phyloP scores from a whole-genome alignment of 148 eudicot genomes.

The Beta vulgaris region DNA sequence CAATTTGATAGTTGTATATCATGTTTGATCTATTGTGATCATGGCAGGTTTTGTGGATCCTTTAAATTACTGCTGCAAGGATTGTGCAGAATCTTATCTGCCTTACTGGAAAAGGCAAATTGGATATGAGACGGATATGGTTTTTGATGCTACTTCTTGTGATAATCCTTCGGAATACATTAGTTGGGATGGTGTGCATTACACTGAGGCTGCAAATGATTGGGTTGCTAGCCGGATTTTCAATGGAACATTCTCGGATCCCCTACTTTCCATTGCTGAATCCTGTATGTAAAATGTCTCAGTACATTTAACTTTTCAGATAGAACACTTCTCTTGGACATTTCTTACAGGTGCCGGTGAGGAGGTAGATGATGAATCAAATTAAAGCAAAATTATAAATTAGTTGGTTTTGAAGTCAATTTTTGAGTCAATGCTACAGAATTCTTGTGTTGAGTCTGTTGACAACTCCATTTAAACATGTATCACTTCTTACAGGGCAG shows the following conservation, averaged over 20 bases:
- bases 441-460: no score
- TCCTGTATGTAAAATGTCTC: background rate
- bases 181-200: conserved; percentile 64
- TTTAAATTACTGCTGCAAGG: conserved; percentile 3
- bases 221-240: conserved; percentile 50
- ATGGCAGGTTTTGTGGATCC: conserved; percentile 20
- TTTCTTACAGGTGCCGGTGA: no score
- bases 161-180: conserved; percentile 35
- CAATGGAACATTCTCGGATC: background rate
- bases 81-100: background rate
- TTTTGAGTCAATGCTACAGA: no score
- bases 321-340: no score
- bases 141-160: conserved; percentile 32
- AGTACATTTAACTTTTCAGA: no score
- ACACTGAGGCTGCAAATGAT: conserved; percentile 55
- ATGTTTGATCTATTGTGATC: background rate
- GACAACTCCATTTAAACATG: no score
- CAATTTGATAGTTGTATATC: background rate
- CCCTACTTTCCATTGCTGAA: background rate
- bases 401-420: no score
- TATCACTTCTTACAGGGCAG: no score
- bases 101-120: background rate
- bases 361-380: no score
- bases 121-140: conserved; percentile 45
- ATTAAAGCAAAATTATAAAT: no score